These are phyloP conservation scores for Pythium dissimile DNA, from an alignment of 352 stramenopile genomes.

Conservation along the genomic window DNA sequence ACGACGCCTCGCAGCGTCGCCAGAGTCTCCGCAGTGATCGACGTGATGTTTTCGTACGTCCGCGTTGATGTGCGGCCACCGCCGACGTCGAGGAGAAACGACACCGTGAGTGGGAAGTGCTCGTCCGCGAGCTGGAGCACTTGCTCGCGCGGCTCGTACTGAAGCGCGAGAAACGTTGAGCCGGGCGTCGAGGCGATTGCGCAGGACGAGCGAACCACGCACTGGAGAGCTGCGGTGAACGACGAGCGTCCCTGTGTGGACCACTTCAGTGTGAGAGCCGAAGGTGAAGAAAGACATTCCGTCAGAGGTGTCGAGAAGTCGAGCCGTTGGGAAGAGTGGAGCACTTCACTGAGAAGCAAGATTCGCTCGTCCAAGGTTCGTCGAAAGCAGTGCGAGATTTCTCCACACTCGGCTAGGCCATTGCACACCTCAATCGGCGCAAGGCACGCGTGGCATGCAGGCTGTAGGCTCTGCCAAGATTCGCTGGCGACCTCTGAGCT, in stretches of 20 bases:
- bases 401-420: slow-evolving; percentile 6
- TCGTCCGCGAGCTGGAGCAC: neutral
- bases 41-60: neutral
- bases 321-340: neutral
- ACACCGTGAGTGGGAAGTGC: slow-evolving; percentile 8
- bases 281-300: slow-evolving; percentile 6
- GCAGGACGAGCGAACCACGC: neutral
- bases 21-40: neutral
- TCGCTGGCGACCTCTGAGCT: neutral
- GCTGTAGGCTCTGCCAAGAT: neutral
- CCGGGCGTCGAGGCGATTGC: neutral
- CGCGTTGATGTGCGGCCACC: neutral
- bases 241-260: slow-evolving; percentile 5
- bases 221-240: slow-evolving; percentile 6
- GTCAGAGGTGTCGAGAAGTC: neutral
- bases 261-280: neutral
- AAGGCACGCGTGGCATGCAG: slow-evolving; percentile 2
- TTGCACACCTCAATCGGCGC: neutral
- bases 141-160: slow-evolving; percentile 10
- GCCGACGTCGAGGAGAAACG: slow-evolving; percentile 14
- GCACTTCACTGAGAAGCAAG: neutral
- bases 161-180: neutral
- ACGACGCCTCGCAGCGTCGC: neutral
- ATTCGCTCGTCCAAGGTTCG: neutral
- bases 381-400: slow-evolving; percentile 11